Conservation (phyloP, 768 basidiomycete genomes). For the Lactarius hatsudake region DNA sequence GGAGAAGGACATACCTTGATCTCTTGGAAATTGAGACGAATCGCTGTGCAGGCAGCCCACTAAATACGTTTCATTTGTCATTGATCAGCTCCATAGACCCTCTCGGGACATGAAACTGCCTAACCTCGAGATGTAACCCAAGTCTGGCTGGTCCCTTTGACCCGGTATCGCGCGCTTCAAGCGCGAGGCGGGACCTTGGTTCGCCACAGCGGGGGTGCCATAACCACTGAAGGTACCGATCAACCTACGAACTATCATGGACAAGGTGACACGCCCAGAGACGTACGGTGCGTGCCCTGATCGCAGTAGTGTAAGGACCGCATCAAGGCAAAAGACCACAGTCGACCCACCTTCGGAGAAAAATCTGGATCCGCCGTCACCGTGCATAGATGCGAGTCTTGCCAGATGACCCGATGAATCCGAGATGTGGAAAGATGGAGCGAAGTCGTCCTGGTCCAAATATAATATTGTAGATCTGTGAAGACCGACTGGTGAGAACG, state of each 20-base stretch:
- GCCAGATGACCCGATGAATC: neutral
- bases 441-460: neutral
- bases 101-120: neutral
- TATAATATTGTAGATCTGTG: neutral
- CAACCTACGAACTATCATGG: neutral
- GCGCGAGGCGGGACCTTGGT: neutral
- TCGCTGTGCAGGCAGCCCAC: neutral
- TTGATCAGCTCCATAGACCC: neutral
- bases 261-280: neutral
- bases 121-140: constrained; percentile 14
- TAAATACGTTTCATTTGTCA: neutral
- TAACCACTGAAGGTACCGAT: neutral
- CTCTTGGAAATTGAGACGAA: constrained; percentile 1
- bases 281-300: constrained; percentile 9
- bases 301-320: neutral
- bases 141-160: neutral
- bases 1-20: neutral
- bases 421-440: neutral
- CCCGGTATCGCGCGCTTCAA: neutral
- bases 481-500: neutral
- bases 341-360: constrained; percentile 10
- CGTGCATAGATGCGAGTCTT: neutral
- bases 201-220: neutral
- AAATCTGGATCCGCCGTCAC: neutral
- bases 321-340: neutral